Evolutionary conservation across 2,329 filamentous ascomycete genomes (phyloP).

Genomic region (Aspergillus sp.): DNA sequence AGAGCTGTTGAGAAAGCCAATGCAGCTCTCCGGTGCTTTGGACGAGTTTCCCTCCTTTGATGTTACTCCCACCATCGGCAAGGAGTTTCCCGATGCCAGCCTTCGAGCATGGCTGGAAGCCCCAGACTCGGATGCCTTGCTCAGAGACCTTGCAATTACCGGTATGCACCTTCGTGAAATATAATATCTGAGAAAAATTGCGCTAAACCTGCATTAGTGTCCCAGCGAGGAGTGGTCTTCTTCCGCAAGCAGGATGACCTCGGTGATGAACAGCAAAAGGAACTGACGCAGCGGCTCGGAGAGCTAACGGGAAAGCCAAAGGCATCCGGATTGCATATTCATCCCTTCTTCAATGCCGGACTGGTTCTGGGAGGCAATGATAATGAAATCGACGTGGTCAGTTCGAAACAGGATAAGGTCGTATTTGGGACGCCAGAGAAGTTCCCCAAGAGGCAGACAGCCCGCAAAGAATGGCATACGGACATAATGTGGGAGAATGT

Average conservation of each 20-base stretch:
- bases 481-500: constrained; percentile 59
- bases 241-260: constrained; percentile 57
- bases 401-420: constrained; percentile 48
- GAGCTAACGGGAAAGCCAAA: constrained; percentile 51
- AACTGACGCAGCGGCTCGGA: constrained; percentile 53
- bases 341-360: constrained; percentile 50
- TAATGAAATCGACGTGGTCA: constrained; percentile 57
- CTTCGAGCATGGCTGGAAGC: constrained; percentile 45
- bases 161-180: constrained; percentile 36
- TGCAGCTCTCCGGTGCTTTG: constrained; percentile 21
- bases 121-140: constrained; percentile 53
- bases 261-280: constrained; percentile 57
- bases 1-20: too few species aligned
- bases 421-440: constrained; percentile 28
- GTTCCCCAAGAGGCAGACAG: constrained; percentile 27
- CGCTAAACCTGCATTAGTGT: constrained; percentile 37
- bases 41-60: constrained; percentile 37
- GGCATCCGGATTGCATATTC: constrained; percentile 52
- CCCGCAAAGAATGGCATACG: constrained; percentile 46
- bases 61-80: constrained; percentile 34
- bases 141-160: constrained; percentile 60
- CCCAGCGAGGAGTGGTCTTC: constrained; percentile 61
- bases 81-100: constrained; percentile 35
- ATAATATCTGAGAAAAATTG: too few species aligned
- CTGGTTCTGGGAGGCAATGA: constrained; percentile 50